These are phyloP conservation scores for Narthecium ossifragum DNA, from an alignment of 106 monocot genomes.

Conservation along the genomic window DNA sequence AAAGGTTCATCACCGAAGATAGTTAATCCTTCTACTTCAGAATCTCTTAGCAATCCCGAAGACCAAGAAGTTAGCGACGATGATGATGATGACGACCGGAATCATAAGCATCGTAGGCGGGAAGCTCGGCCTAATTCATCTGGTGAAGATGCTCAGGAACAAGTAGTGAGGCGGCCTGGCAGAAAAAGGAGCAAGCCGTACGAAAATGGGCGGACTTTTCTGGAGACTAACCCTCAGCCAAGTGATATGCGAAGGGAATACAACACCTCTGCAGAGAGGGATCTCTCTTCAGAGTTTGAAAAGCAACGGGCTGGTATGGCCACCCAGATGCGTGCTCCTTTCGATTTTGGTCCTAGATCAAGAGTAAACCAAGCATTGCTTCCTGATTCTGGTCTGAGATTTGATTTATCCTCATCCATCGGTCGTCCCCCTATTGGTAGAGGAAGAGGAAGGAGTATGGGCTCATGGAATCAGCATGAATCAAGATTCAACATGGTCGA, in stretches of 20 bases:
- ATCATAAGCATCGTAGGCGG: constrained; percentile 91
- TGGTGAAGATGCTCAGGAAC: constrained; percentile 37
- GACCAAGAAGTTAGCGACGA: constrained; percentile 78
- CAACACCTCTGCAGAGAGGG: constrained; percentile 27
- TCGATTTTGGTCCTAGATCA: constrained; percentile 30
- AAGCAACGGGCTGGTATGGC: constrained; percentile 25
- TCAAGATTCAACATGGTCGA: constrained; percentile 59
- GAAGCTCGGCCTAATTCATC: constrained; percentile 37
- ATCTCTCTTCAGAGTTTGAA: constrained; percentile 30
- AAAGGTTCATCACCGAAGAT: constrained; percentile 33
- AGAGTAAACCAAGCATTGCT: constrained; percentile 32
- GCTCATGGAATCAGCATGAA: constrained; percentile 56
- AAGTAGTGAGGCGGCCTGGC: constrained; percentile 20
- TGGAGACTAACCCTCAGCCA: constrained; percentile 17
- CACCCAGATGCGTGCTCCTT: constrained; percentile 12
- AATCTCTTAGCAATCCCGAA: constrained; percentile 51
- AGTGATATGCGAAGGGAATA: constrained; percentile 21
- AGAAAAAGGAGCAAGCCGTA: constrained; percentile 39
- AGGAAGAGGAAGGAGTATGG: constrained; percentile 66
- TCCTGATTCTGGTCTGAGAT: constrained; percentile 22
- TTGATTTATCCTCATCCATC: constrained; percentile 42
- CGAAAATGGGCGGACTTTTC: constrained; percentile 41
- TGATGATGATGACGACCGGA: constrained; percentile 87
- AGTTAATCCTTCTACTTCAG: constrained; percentile 39
- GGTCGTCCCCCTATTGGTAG: constrained; percentile 42